Evolutionary conservation across 352 stramenopile species (phyloP).

Genomic region (Globisporangium polare): DNA sequence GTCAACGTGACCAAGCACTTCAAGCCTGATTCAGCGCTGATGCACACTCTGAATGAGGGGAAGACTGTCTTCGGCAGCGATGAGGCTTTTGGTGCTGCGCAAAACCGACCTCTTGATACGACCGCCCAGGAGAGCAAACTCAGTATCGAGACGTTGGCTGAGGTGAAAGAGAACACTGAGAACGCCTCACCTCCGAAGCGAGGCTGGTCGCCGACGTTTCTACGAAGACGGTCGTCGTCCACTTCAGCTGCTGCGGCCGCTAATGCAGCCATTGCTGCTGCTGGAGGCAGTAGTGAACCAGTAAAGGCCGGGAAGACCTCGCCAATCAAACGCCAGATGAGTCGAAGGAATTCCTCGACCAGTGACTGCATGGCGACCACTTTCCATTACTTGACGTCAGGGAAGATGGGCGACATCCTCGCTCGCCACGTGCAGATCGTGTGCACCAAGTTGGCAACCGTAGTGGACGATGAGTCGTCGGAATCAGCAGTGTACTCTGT

Average conservation of each 20-base stretch:
- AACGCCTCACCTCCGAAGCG: slow-evolving; percentile 21
- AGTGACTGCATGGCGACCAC: neutral
- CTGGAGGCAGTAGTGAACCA: neutral
- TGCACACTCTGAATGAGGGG: slow-evolving; percentile 40
- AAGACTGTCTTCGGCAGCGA: slow-evolving; percentile 40
- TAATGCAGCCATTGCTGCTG: neutral
- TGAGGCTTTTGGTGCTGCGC: slow-evolving; percentile 11
- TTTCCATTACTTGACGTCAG: slow-evolving; percentile 26
- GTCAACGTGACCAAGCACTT: slow-evolving; percentile 39
- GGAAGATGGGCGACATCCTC: slow-evolving; percentile 20
- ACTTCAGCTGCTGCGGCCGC: slow-evolving; percentile 14
- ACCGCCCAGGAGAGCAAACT: slow-evolving; percentile 4
- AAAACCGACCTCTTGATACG: slow-evolving; percentile 14
- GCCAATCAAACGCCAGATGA: neutral
- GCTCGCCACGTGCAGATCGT: slow-evolving; percentile 27
- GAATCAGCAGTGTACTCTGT: slow-evolving; percentile 10
- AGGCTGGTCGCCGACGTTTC: slow-evolving; percentile 37
- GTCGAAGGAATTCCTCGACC: neutral
- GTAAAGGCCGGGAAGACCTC: neutral
- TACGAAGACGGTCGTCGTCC: slow-evolving; percentile 26
- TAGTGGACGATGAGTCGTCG: neutral
- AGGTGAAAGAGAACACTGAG: neutral
- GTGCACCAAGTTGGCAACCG: slow-evolving; percentile 16
- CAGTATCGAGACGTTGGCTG: neutral
- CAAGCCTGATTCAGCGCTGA: slow-evolving; percentile 25